Percentiles rank a stretch among this genome's conserved stretches.
phyloP scores from a whole-genome alignment of 495 filamentous ascomycete genomes.

The Neurospora cerealis region DNA sequence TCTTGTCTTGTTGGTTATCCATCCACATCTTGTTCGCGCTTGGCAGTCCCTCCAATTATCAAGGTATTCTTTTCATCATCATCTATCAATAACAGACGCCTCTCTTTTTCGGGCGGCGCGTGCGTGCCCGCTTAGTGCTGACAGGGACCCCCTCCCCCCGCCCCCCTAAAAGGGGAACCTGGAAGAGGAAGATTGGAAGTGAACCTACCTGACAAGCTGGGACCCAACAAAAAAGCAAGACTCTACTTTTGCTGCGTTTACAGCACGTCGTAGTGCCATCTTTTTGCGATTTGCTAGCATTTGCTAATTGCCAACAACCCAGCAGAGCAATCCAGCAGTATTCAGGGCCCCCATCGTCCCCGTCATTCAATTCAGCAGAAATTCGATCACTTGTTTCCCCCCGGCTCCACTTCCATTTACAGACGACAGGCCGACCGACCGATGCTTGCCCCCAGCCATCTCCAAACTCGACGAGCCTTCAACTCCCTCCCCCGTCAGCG shows the following conservation, averaged over 20 bases:
- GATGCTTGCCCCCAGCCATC: constrained; percentile 31
- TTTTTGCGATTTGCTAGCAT: background rate
- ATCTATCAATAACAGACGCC: background rate
- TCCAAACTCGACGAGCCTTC: constrained; percentile 17
- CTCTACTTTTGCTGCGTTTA: background rate
- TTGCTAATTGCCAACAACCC: background rate
- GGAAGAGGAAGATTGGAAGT: background rate
- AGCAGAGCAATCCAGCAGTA: background rate
- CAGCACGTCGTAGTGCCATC: background rate
- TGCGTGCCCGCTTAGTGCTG: background rate
- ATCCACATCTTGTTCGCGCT: background rate
- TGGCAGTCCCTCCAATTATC: background rate
- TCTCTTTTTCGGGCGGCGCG: background rate
- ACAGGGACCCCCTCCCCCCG: background rate
- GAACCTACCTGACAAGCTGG: background rate
- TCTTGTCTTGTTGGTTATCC: background rate
- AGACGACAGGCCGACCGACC: constrained; percentile 3
- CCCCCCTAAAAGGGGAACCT: background rate
- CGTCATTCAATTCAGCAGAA: constrained; percentile 15
- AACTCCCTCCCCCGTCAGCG: constrained; percentile 17
- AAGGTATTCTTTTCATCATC: background rate
- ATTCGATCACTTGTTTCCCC: constrained; percentile 16
- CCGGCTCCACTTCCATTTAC: constrained; percentile 15
- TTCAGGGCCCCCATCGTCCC: background rate
- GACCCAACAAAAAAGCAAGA: background rate